A percentile compares a stretch with the other conserved stretches of the same genome.
phyloP scores from a whole-genome alignment of 805 yeast species.

The Debaryomyces prosopidis region DNA sequence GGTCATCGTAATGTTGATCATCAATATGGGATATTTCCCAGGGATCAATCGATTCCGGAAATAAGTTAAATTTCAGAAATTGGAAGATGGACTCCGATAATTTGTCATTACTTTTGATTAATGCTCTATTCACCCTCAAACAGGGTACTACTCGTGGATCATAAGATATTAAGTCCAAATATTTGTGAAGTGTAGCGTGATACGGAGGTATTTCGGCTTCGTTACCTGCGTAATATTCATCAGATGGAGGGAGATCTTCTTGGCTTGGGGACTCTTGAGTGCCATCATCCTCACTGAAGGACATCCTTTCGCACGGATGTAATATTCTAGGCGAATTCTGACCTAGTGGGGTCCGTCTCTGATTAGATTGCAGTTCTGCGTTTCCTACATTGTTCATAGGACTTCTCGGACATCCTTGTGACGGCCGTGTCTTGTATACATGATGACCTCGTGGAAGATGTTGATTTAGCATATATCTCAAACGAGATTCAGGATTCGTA shows the following conservation, averaged over 20 bases:
- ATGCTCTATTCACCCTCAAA: slow-evolving; percentile 19
- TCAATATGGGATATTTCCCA: slow-evolving; percentile 30
- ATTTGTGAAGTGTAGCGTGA: slow-evolving; percentile 21
- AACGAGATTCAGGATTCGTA: no score
- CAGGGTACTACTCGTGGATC: slow-evolving; percentile 28
- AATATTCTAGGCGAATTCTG: no score
- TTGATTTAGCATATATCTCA: no score
- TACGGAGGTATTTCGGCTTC: slow-evolving; percentile 26
- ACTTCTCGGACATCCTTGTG: no score
- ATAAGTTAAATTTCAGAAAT: slow-evolving; percentile 19
- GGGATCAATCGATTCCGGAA: slow-evolving; percentile 22
- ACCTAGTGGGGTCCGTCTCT: no score
- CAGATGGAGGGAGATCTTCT: background rate
- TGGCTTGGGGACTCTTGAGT: background rate
- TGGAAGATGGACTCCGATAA: slow-evolving; percentile 15
- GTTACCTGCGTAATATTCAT: slow-evolving; percentile 3
- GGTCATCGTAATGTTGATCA: slow-evolving; percentile 22
- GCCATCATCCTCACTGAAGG: no score
- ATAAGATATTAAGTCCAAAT: slow-evolving; percentile 25
- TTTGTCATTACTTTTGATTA: slow-evolving; percentile 13
- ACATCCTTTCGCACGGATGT: no score
- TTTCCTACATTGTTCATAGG: no score
- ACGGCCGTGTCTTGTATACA: no score
- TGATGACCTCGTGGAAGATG: no score
- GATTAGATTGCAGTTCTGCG: no score